Evolutionary conservation across 768 basidiomycete genomes (phyloP).

Genomic region (Pholiota conissans): DNA sequence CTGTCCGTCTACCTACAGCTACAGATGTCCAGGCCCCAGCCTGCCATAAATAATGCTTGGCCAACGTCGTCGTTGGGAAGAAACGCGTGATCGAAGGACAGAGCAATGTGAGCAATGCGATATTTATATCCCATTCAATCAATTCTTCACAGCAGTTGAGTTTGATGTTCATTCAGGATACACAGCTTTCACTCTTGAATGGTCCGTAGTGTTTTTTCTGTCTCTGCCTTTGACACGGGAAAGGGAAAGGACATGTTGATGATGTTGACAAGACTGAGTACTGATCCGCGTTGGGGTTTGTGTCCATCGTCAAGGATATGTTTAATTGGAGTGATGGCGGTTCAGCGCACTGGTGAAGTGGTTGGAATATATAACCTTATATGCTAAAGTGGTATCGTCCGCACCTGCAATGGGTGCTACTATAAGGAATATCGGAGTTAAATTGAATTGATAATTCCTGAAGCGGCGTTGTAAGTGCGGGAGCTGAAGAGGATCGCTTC

Average conservation of each 20-base stretch:
- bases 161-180: background rate
- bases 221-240: no score
- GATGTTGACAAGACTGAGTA: background rate
- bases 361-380: background rate
- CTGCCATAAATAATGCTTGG: background rate
- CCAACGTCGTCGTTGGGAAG: background rate
- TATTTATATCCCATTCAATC: background rate
- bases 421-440: background rate
- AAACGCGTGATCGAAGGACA: background rate
- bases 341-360: background rate
- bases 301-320: constrained; percentile 4
- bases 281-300: background rate
- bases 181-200: no score
- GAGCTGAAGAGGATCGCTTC: no score
- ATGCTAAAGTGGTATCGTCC: no score
- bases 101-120: background rate
- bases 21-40: background rate
- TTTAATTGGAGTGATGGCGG: background rate
- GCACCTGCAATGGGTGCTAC: no score
- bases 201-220: no score
- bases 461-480: background rate
- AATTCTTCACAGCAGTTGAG: background rate
- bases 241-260: no score
- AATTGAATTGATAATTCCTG: background rate
- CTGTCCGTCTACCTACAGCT: no score